Evolutionary conservation across 768 basidiomycete genomes (phyloP).

Genomic region (Dacryopinax primogenitus): DNA sequence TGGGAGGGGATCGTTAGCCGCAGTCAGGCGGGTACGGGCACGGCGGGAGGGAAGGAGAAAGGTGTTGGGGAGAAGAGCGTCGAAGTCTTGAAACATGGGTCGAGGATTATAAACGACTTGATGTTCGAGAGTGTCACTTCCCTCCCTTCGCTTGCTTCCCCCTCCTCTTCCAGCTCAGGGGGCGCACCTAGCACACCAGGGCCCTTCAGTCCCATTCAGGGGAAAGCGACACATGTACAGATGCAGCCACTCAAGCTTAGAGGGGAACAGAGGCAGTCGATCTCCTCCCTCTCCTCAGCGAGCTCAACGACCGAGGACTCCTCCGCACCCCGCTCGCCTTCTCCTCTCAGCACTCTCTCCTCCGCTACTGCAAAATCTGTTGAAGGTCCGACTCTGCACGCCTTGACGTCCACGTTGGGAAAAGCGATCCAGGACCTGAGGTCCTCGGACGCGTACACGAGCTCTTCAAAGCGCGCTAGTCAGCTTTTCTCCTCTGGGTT

Average conservation of each 20-base stretch:
- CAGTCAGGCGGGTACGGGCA: background rate
- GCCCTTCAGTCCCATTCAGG: background rate
- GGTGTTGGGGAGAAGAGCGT: background rate
- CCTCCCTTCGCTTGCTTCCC: background rate
- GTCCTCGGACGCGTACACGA: background rate
- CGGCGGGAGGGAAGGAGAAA: background rate
- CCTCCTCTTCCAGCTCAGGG: background rate
- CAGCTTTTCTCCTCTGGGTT: background rate
- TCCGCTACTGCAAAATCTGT: background rate
- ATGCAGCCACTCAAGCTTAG: background rate
- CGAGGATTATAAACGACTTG: background rate
- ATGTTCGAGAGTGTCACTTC: background rate
- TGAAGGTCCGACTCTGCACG: background rate
- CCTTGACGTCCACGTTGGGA: background rate
- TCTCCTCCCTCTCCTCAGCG: constrained; percentile 4
- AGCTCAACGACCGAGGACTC: background rate
- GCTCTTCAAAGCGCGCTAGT: background rate
- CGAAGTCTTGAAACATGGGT: background rate
- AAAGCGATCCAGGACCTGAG: background rate
- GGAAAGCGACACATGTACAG: background rate
- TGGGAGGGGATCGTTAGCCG: constrained; percentile 61
- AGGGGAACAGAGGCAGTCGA: background rate
- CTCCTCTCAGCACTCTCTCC: background rate
- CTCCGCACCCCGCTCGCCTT: background rate
- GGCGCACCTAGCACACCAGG: background rate